Percentiles rank a stretch among this genome's conserved stretches.
phyloP scores from a whole-genome alignment of 768 basidiomycete genomes.

The Gelatoporia subvermispora region DNA sequence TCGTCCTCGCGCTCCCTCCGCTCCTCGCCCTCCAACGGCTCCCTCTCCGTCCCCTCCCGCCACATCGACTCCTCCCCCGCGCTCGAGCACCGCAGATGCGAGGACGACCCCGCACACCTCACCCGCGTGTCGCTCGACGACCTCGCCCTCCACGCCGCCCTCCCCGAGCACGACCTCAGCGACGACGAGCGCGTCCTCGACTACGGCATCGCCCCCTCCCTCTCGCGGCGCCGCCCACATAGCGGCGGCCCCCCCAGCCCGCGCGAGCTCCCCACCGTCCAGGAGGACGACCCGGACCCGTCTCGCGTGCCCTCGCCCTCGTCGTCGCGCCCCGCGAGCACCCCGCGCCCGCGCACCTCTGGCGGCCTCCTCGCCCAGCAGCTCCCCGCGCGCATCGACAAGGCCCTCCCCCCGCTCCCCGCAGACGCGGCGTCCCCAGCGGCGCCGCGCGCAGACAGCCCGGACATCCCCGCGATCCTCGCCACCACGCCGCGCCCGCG shows the following conservation, averaged over 20 bases:
- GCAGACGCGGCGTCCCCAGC: constrained; percentile 4
- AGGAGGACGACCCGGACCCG: constrained; percentile 20
- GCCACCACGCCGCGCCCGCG: constrained; percentile 28
- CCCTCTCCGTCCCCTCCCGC: constrained; percentile 16
- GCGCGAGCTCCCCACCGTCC: constrained; percentile 24
- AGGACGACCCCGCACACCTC: constrained; percentile 25
- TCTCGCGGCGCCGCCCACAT: constrained; percentile 5
- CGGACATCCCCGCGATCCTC: constrained; percentile 27
- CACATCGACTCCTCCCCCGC: constrained; percentile 15
- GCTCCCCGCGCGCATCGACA: constrained; percentile 11
- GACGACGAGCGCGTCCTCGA: constrained; percentile 18
- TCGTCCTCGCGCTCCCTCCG: constrained; percentile 22
- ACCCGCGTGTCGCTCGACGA: constrained; percentile 24
- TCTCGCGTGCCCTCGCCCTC: constrained; percentile 6
- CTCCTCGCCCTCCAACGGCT: constrained; percentile 23
- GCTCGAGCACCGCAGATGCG: constrained; percentile 23
- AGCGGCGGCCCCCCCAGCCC: constrained; percentile 23
- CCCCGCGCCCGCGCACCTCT: constrained; percentile 3
- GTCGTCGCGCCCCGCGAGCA: neutral
- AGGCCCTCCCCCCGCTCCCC: constrained; percentile 22
- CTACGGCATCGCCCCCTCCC: constrained; percentile 8
- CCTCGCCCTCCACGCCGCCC: constrained; percentile 14
- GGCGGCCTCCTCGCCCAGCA: constrained; percentile 1
- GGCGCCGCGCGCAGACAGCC: constrained; percentile 21
- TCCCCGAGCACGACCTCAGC: constrained; percentile 15